Base-by-base conservation (phyloP, 2,329 filamentous ascomycete genomes). In the Emmonsiellopsis sp. region DNA sequence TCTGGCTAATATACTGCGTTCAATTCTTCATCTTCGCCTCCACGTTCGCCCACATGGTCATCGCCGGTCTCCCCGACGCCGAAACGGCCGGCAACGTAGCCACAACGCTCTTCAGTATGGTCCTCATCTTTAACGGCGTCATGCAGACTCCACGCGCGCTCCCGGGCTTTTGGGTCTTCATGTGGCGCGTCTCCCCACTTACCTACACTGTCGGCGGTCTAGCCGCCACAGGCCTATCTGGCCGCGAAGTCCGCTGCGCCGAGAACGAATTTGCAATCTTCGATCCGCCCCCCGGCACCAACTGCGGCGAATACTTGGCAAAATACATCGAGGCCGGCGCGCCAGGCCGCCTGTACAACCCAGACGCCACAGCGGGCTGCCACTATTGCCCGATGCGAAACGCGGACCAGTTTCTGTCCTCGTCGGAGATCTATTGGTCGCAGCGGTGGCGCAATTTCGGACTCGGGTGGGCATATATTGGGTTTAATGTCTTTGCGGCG, bases 101-200 rank as follows among this genome's bases (percentile, higher is more conserved):
- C 62, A 87, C 89, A 58, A 67, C 92, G 55, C 72, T 86, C 61
- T 91, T 92, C 73, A 83, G 79, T 37, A 75, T 92, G 52, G 83
- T 79, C 56, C 75, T 91, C 51, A 80, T 89, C 62, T 92, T 91
- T 77, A 87, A 84, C 63, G 69, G 70, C 76, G 85, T 93, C 49
- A 79, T 94, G 57, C 83, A 83, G 31, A 73, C 74, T 5, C 84
- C 85, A 0, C 68, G 72, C 2, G 68, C 71, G 2, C 78, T 92
- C 35, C 86, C 87, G 0, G 73, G 80, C 5, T 90, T 91, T 77
- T 92, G 87, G 86, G 83, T 85, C 61, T 89, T 89, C 75, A 87
- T 90, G 84, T 92, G 92, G 70, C 81, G 86, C 46, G 72, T 90
- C 48, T 89, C 85, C 0, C 89, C 90, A 0, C 87, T 95, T 61